Percentiles rank a stretch among this genome's conserved stretches.
These are phyloP conservation scores for Rhizophlyctis rosea DNA, from an alignment of 192 early-diverging fungal genomes.

Conservation along the genomic window DNA sequence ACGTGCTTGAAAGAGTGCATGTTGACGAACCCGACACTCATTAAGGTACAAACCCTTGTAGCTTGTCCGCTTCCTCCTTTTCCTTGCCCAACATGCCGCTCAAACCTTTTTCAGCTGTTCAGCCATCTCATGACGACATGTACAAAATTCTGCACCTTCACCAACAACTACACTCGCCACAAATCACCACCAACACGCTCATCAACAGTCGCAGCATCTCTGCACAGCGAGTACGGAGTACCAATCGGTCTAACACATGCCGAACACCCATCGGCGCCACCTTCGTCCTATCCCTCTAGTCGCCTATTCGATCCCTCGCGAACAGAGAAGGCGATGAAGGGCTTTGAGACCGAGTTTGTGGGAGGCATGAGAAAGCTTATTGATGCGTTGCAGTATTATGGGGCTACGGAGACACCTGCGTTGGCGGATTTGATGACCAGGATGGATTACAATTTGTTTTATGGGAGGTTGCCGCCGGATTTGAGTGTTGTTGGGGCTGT, in stretches of 20 bases:
- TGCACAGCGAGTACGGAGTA: not conserved
- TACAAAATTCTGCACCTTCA: slow-evolving; percentile 55
- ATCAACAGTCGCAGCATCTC: slow-evolving; percentile 30
- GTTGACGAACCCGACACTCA: slow-evolving; percentile 75
- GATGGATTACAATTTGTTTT: slow-evolving; percentile 76
- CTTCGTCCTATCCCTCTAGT: not conserved
- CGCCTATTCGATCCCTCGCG: slow-evolving; percentile 25
- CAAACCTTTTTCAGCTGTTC: slow-evolving; percentile 55
- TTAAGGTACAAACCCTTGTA: slow-evolving; percentile 59
- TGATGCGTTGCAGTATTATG: slow-evolving; percentile 75
- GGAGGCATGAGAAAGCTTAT: slow-evolving; percentile 70
- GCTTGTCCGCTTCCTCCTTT: too few species aligned
- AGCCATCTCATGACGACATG: slow-evolving; percentile 60
- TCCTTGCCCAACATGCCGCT: too few species aligned
- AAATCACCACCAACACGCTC: slow-evolving; percentile 11
- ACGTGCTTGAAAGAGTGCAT: slow-evolving; percentile 88
- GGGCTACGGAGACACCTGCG: slow-evolving; percentile 61
- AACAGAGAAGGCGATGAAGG: slow-evolving; percentile 43
- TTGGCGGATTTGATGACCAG: slow-evolving; percentile 63
- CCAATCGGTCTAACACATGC: slow-evolving; percentile 6
- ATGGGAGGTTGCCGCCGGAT: slow-evolving; percentile 39
- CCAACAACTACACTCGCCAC: slow-evolving; percentile 47
- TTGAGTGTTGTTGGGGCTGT: slow-evolving; percentile 23
- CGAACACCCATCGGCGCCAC: slow-evolving; percentile 16
- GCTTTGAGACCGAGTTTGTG: slow-evolving; percentile 61